These are phyloP conservation scores for Daedaleopsis sinensis DNA, from an alignment of 768 basidiomycete species.

Conservation along the genomic window DNA sequence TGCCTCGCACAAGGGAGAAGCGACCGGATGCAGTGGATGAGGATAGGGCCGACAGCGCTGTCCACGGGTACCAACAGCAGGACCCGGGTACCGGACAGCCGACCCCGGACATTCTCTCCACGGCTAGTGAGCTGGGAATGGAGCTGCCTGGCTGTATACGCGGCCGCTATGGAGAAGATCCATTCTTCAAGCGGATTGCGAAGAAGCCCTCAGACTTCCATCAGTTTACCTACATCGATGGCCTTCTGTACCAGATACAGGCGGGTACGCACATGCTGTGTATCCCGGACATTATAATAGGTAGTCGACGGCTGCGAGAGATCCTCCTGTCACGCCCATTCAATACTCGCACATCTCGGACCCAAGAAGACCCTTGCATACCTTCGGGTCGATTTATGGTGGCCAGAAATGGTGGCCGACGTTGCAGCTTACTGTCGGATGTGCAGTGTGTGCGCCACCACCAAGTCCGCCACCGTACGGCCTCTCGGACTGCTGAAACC, in stretches of 20 bases:
- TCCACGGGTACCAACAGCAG: too few relatives aligned
- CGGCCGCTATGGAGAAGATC: constrained; percentile 21
- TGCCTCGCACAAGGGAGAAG: too few relatives aligned
- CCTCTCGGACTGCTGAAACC: neutral
- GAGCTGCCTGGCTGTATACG: constrained; percentile 16
- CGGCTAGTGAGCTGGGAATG: constrained; percentile 3
- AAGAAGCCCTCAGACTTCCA: neutral
- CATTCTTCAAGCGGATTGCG: too few relatives aligned
- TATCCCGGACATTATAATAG: neutral
- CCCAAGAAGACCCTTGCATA: neutral
- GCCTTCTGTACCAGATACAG: neutral
- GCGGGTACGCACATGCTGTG: neutral
- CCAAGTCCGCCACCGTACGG: neutral
- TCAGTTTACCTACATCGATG: neutral
- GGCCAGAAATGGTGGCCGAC: neutral
- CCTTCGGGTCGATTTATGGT: neutral
- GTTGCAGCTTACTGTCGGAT: neutral
- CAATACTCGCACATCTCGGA: neutral
- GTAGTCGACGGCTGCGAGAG: neutral
- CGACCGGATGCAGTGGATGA: too few relatives aligned
- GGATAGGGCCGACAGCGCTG: too few relatives aligned
- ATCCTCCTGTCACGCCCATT: neutral
- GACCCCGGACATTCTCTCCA: neutral
- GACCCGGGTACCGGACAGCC: too few relatives aligned
- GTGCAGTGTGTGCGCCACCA: neutral